Evolutionary conservation across 331 rosid genomes (phyloP).

Genomic region (Cydonia oblonga): DNA sequence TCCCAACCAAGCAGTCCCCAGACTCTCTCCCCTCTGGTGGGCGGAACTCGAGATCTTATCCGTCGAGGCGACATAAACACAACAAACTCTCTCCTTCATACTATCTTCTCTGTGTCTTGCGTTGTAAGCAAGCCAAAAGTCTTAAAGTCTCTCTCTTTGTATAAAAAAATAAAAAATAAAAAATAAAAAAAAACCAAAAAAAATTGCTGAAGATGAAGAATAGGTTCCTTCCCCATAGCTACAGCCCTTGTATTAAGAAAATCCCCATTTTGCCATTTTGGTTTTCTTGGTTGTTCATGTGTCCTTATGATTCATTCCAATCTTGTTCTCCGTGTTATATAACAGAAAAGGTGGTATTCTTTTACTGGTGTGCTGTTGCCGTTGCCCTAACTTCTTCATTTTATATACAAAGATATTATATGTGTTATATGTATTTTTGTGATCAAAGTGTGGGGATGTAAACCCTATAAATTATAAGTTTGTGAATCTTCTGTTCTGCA

Average conservation of each 20-base stretch:
- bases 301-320: constrained; percentile 23
- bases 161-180: not conserved
- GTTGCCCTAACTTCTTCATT: not conserved
- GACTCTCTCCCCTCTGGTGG: constrained; percentile 99
- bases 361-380: constrained; percentile 12
- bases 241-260: constrained; percentile 14
- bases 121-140: constrained; percentile 15
- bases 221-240: constrained; percentile 17
- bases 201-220: not conserved
- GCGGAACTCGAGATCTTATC: constrained; percentile 95
- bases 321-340: constrained; percentile 20
- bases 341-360: not conserved
- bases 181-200: not conserved
- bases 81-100: constrained; percentile 15
- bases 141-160: constrained; percentile 5
- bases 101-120: constrained; percentile 4
- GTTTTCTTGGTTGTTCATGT: not conserved
- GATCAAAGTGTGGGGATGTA: constrained; percentile 21
- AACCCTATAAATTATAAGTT: constrained; percentile 13
- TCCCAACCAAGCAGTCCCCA: constrained; percentile 81
- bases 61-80: constrained; percentile 54
- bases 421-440: constrained; percentile 4
- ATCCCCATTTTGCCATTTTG: constrained; percentile 16
- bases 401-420: no score
- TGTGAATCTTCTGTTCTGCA: not conserved